Evolutionary conservation across 2,329 filamentous ascomycete species (phyloP), one percentile per base, ranked within the genome.

Genomic region (Fusarium mangiferae): DNA sequence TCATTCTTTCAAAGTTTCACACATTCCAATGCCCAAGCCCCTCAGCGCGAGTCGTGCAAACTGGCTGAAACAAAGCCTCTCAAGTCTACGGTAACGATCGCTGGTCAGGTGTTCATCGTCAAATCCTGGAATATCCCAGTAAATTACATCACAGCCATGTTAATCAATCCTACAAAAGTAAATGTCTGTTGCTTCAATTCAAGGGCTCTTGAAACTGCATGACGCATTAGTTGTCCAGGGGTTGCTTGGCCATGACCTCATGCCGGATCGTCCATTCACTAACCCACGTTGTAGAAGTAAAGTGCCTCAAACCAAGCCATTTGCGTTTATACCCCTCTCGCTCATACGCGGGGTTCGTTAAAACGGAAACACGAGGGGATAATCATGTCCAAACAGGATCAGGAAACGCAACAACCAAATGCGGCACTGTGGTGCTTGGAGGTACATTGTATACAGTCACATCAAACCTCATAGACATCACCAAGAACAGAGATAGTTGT

Each of bases 161-260:
- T 26, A 36, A 52, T 41, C 13, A 35, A 52, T 20, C 36, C 36
- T 33, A 26, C 26, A 68, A 68, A 60, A 51, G 35, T 18, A 58
- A 41, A 28, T 28, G 41, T 8, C 30, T 33, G 26, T 49, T 45
- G 35, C 45, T 35, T 51, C 54, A 58, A 44, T 55, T 42, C 26
- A 49, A 62, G 54, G 14, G 33, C 35, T 42, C 18, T 49, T 62
- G 62, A 73, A 61, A 67, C 72, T 76, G 67, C 72, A 77, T 77
- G 75, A 77, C 74, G 75, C 74, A 74, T n/a, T 36, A 13, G n/a
- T 30, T 55, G 38, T 49, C 54, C 70, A 77, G 74, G 75, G 75
- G 67, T 62, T 60, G 39, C 20, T 62, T 45, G 52, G 56, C 73
- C 65, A 78, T 78, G 75, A 78, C 75, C 76, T 78, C 76, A 77